Percentiles rank a stretch among this genome's conserved stretches.
Evolutionary conservation across 257 asterid genomes (phyloP).

Genomic region (Petunia secreta): DNA sequence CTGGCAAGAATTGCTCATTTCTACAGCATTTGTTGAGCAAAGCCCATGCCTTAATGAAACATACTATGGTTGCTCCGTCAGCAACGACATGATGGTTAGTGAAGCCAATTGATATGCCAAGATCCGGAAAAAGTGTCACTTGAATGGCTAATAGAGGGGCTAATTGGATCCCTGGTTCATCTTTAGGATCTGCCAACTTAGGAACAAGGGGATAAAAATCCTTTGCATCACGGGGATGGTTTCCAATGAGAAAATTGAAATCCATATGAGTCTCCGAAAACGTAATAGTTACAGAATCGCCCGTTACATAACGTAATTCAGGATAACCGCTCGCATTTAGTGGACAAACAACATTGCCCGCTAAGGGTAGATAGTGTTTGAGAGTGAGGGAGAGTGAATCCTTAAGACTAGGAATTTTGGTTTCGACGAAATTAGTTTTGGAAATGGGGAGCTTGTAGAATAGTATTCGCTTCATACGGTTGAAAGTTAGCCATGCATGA

Average conservation of each 20-base stretch:
- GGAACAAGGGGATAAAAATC: slow-evolving; percentile 29
- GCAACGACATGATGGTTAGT: slow-evolving; percentile 28
- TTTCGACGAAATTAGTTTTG: slow-evolving; percentile 9
- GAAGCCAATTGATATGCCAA: slow-evolving; percentile 29
- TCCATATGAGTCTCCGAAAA: slow-evolving; percentile 12
- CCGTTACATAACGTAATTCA: not conserved
- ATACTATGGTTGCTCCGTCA: slow-evolving; percentile 28
- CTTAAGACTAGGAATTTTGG: slow-evolving; percentile 33
- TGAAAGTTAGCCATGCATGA: slow-evolving; percentile 11
- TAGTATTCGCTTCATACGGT: not conserved
- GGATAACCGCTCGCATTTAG: not conserved
- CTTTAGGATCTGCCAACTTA: not conserved
- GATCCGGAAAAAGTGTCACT: slow-evolving; percentile 32
- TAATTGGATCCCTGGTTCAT: not conserved
- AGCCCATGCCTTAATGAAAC: slow-evolving; percentile 33
- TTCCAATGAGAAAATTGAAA: slow-evolving; percentile 22
- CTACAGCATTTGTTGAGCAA: slow-evolving; percentile 16
- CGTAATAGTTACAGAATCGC: slow-evolving; percentile 7
- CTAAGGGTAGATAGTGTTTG: slow-evolving; percentile 29
- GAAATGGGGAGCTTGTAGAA: slow-evolving; percentile 26
- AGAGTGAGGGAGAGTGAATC: slow-evolving; percentile 31
- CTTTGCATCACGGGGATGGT: slow-evolving; percentile 18
- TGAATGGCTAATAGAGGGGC: slow-evolving; percentile 29
- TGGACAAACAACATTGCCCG: slow-evolving; percentile 29
- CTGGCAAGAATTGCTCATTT: not conserved